Evolutionary conservation across 805 yeast genomes (phyloP).

Genomic region (Suhomyces xylopsoci): DNA sequence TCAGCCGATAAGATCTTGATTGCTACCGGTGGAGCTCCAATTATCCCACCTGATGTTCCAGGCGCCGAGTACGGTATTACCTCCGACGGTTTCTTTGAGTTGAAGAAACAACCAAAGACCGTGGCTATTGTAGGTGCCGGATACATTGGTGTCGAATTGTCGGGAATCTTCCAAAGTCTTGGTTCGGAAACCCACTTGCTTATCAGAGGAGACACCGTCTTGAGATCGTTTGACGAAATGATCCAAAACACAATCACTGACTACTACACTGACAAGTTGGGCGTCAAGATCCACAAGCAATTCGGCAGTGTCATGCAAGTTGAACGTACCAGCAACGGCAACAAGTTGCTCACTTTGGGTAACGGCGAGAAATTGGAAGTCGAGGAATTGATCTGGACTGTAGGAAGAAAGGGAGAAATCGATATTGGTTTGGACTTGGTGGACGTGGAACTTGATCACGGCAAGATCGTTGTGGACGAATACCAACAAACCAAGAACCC

Average conservation of each 20-base stretch:
- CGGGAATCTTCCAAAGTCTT: conserved; percentile 89
- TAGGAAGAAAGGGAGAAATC: conserved; percentile 80
- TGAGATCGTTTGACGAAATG: conserved; percentile 81
- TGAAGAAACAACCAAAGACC: conserved; percentile 79
- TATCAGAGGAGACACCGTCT: conserved; percentile 86
- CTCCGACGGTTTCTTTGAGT: conserved; percentile 87
- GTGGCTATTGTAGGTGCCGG: conserved; percentile 98
- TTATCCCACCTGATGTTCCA: conserved; percentile 63
- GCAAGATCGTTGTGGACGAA: conserved; percentile 77
- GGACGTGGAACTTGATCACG: conserved; percentile 59
- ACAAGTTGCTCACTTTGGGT: conserved; percentile 36
- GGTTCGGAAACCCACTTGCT: conserved; percentile 84
- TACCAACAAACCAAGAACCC: conserved; percentile 76
- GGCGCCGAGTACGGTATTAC: conserved; percentile 83
- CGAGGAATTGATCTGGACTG: conserved; percentile 87
- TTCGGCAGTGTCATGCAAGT: conserved; percentile 43
- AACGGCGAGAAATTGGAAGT: conserved; percentile 48
- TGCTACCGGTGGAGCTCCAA: conserved; percentile 92
- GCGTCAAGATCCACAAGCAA: conserved; percentile 75
- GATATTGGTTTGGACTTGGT: conserved; percentile 75
- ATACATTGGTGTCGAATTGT: conserved; percentile 91
- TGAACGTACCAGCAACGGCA: conserved; percentile 30
- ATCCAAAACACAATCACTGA: conserved; percentile 80
- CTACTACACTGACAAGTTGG: conserved; percentile 69
- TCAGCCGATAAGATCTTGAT: conserved; percentile 81